Percentiles rank a stretch among this genome's conserved stretches.
Conservation (phyloP, 441 rosid species). For the Gossypium armourianum region DNA sequence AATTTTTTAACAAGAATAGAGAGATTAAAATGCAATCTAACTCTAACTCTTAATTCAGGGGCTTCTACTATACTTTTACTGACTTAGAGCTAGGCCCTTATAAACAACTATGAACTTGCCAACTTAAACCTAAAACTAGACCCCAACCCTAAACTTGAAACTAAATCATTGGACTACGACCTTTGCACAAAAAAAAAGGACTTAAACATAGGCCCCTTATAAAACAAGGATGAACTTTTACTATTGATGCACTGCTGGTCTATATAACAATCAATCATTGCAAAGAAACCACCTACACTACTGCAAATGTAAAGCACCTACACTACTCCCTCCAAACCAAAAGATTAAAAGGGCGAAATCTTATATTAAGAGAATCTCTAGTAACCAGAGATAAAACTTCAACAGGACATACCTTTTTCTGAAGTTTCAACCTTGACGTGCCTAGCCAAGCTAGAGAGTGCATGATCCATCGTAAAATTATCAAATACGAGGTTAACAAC, state of each 20-base stretch:
- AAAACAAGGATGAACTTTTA: too few species aligned
- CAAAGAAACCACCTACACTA: neutral
- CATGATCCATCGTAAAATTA: neutral
- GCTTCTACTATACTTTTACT: neutral
- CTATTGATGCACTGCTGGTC: neutral
- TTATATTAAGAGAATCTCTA: neutral
- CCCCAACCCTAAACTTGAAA: too few species aligned
- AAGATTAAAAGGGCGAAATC: too few species aligned
- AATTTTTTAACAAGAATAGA: too few species aligned
- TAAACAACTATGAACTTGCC: neutral
- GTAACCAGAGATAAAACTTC: neutral
- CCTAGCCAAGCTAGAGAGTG: neutral
- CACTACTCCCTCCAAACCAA: too few species aligned
- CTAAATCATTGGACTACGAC: too few species aligned
- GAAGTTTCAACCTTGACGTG: neutral
- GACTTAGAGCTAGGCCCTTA: neutral
- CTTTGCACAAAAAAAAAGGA: too few species aligned
- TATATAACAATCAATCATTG: neutral
- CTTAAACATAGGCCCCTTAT: too few species aligned
- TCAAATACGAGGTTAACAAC: neutral
- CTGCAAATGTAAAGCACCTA: neutral
- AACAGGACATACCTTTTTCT: neutral
- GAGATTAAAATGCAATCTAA: too few species aligned
- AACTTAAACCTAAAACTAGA: too few species aligned
- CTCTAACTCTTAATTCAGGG: too few species aligned